Percentiles rank a stretch among this genome's conserved stretches.
Evolutionary conservation across 176 grass and related monocot genomes (phyloP).

Genomic region (Cenchrus fungigraminus): DNA sequence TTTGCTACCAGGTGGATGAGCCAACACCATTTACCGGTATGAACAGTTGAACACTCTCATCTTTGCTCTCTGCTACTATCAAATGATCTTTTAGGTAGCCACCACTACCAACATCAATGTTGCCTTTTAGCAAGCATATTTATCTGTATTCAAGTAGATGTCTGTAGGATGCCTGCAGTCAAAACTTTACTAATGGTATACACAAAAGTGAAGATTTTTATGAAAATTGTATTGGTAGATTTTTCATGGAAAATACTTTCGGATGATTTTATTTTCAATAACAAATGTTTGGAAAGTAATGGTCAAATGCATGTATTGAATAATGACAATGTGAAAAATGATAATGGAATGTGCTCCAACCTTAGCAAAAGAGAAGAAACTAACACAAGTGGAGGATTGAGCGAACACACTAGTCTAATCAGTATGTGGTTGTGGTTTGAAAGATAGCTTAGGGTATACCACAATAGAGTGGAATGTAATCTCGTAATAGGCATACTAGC

Average conservation of each 20-base stretch:
- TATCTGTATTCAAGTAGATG: not conserved
- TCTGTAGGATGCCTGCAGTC: not conserved
- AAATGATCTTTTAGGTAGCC: not conserved
- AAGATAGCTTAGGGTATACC: no score
- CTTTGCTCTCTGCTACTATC: not conserved
- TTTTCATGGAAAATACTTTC: not conserved
- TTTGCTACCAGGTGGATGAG: conserved; percentile 18
- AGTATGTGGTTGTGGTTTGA: no score
- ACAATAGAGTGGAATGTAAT: no score
- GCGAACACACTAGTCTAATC: no score
- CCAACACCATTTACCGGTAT: conserved; percentile 36
- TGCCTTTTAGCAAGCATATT: not conserved
- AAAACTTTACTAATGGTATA: not conserved
- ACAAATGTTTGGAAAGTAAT: no score
- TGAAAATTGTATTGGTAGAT: not conserved
- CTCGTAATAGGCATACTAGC: no score
- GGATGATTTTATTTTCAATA: not conserved
- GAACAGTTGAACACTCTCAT: not conserved
- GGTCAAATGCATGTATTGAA: no score
- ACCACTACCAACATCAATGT: not conserved
- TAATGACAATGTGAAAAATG: no score
- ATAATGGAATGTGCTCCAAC: no score
- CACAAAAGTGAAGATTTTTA: not conserved
- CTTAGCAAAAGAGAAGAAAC: no score
- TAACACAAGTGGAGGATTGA: no score